Conservation (phyloP, 352 stramenopile species). For the Albugo candida region DNA sequence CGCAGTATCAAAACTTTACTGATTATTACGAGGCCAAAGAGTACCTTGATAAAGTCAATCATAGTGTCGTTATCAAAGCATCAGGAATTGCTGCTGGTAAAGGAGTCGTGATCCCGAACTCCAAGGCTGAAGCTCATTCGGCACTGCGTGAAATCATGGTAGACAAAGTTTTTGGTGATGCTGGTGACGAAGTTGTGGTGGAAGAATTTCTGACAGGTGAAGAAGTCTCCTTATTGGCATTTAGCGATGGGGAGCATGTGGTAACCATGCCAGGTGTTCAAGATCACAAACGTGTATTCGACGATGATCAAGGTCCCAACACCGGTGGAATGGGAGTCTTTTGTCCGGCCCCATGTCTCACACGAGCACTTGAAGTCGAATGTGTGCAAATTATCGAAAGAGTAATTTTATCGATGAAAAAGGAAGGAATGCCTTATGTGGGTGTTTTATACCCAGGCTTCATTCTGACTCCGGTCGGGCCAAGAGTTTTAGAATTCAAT, state of each 20-base stretch:
- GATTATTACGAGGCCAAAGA: constrained; percentile 74
- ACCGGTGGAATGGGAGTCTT: constrained; percentile 99
- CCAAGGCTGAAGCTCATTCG: constrained; percentile 81
- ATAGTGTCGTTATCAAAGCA: constrained; percentile 97
- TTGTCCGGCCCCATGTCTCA: constrained; percentile 91
- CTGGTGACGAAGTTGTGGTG: constrained; percentile 93
- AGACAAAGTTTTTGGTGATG: constrained; percentile 89
- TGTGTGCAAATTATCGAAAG: constrained; percentile 77
- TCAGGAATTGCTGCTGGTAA: constrained; percentile 99
- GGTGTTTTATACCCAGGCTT: constrained; percentile 98
- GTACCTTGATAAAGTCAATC: constrained; percentile 87
- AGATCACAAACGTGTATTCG: constrained; percentile 98
- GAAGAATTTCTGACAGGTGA: constrained; percentile 97
- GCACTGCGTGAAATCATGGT: constrained; percentile 96
- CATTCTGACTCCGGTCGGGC: constrained; percentile 83
- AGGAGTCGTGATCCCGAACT: constrained; percentile 92
- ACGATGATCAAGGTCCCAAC: constrained; percentile 96
- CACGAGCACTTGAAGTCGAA: constrained; percentile 78
- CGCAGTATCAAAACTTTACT: constrained; percentile 94
- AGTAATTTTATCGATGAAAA: constrained; percentile 67
- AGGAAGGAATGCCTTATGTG: constrained; percentile 94
- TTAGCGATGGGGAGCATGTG: constrained; percentile 92
- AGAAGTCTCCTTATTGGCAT: constrained; percentile 95
- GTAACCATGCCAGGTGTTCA: constrained; percentile 93
- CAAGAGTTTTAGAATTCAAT: constrained; percentile 99